These are phyloP conservation scores for Racocetra persica DNA, from an alignment of 371 early-diverging fungal species.

Conservation along the genomic window DNA sequence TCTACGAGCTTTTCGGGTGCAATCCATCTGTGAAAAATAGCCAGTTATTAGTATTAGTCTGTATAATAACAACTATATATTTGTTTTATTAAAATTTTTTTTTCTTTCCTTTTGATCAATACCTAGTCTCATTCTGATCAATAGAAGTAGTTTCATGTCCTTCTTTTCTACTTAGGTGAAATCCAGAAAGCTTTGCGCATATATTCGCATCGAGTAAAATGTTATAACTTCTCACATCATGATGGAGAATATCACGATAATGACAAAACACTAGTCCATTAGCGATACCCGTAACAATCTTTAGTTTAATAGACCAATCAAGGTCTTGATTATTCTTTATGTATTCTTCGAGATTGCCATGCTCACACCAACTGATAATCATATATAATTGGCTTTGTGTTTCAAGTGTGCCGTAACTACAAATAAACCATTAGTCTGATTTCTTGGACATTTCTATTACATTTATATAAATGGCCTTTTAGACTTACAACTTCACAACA, in stretches of 20 bases:
- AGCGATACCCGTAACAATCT: constrained; percentile 18
- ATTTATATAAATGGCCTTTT: background rate
- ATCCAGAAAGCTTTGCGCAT: background rate
- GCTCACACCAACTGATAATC: constrained; percentile 23
- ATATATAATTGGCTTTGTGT: background rate
- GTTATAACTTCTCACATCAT: constrained; percentile 22
- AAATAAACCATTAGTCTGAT: no score
- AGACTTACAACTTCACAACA: constrained; percentile 1
- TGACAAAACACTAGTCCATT: constrained; percentile 35
- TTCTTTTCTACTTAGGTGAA: constrained; percentile 7
- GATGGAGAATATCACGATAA: constrained; percentile 20
- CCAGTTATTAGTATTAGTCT: background rate
- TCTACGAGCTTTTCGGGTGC: background rate
- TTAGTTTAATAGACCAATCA: constrained; percentile 12
- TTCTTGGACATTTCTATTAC: no score
- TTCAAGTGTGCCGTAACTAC: background rate
- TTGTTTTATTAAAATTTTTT: no score
- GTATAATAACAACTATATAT: background rate
- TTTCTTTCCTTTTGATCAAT: no score
- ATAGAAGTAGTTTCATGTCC: background rate
- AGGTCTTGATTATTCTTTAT: background rate
- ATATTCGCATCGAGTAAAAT: background rate
- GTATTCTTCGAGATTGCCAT: constrained; percentile 30
- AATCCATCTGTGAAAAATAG: background rate
- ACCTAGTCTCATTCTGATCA: background rate